These are phyloP conservation scores for Aspergillus fumigatus DNA, from an alignment of 2,329 filamentous ascomycete genomes.

Conservation along the genomic window DNA sequence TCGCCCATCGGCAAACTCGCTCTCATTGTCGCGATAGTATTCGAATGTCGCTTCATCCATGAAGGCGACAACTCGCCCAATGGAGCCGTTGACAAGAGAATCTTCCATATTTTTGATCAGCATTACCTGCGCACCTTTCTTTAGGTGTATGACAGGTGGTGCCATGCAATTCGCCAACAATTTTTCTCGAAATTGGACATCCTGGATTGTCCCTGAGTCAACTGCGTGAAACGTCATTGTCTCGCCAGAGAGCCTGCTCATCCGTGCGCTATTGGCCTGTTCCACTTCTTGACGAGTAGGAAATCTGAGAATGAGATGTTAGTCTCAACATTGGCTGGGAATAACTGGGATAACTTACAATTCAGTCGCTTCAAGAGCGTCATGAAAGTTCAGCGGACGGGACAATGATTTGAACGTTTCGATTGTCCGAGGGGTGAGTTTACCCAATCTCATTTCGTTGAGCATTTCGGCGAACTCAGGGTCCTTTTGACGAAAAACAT, in stretches of 20 bases:
- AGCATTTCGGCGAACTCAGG: constrained; percentile 87
- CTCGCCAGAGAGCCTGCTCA: constrained; percentile 67
- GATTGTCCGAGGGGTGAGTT: constrained; percentile 71
- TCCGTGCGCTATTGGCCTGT: constrained; percentile 69
- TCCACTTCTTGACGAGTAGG: constrained; percentile 90
- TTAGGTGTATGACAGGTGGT: constrained; percentile 71
- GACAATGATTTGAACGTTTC: constrained; percentile 69
- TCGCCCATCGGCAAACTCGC: constrained; percentile 48
- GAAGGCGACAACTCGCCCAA: constrained; percentile 80
- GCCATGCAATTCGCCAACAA: constrained; percentile 90
- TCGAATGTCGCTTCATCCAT: constrained; percentile 65
- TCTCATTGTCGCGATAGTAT: constrained; percentile 54
- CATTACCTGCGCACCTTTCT: constrained; percentile 95
- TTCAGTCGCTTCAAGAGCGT: constrained; percentile 78
- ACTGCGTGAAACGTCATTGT: constrained; percentile 64
- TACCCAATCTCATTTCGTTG: constrained; percentile 93
- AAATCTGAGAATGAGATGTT: constrained; percentile 51
- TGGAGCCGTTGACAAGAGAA: constrained; percentile 84
- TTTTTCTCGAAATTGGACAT: constrained; percentile 67
- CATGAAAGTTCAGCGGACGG: constrained; percentile 66
- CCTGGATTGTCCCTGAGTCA: constrained; percentile 66
- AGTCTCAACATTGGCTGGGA: constrained; percentile 10
- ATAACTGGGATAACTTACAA: constrained; percentile 46
- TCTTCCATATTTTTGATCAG: constrained; percentile 99
- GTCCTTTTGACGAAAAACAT: constrained; percentile 95